Evolutionary conservation across 305 asterid species (phyloP), one percentile per base, ranked within the genome.

Genomic region (Rubia peregrina): DNA sequence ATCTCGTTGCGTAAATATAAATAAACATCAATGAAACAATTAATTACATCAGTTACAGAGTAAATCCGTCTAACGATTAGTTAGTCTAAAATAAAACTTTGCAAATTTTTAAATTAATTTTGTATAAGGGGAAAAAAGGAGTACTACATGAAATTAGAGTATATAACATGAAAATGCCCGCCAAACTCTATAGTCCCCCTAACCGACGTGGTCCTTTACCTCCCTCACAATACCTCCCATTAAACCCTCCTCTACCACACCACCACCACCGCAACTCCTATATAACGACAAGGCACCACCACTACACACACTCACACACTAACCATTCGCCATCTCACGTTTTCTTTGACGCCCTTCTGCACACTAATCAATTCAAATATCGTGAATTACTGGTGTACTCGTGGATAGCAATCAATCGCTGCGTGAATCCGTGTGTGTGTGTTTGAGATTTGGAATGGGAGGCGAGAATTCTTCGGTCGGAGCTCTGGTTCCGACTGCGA

Each of bases 121-220:
- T n/a, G n/a, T n/a, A n/a, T n/a, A n/a, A n/a, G n/a, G n/a, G n/a
- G n/a, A n/a, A n/a, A n/a, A n/a, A n/a, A n/a, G n/a, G n/a, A n/a
- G n/a, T n/a, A n/a, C n/a, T n/a, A n/a, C n/a, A n/a, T n/a, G n/a
- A n/a, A n/a, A n/a, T n/a, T n/a, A n/a, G n/a, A n/a, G 14, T 8
- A 21, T 24, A 33, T 33, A 73, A 60, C 17, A 63, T 30, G 59
- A 62, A 40, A 33, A 44, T 16, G 21, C 46, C 68, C 68, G 49
- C 44, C 7, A 16, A 49, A 56, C 26, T 85, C 85, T 21, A 48
- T 12, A 48, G 53, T 48, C 13, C 67, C 67, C 75, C 10, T 24
- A 44, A 26, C 40, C 53, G 77, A 85, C 97, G 97, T 90, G 95
- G 88, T 85, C 78, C 10, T 53, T 84, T 88, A 76, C 72, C 68